phyloP scores from a whole-genome alignment of 306 rosid genomes.

The Sindora glabra region DNA sequence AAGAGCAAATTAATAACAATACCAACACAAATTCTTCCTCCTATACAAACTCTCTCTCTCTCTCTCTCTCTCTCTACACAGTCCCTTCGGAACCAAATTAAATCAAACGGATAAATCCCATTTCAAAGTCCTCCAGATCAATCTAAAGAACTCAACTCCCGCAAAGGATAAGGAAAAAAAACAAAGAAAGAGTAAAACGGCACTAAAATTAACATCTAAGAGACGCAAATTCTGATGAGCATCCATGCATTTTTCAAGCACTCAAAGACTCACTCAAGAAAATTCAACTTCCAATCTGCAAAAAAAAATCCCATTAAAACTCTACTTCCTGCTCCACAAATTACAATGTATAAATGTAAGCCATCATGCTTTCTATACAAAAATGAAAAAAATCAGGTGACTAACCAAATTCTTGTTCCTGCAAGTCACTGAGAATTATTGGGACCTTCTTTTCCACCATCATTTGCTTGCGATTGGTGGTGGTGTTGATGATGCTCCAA shows the following conservation, averaged over 20 bases:
- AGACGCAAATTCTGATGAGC: conserved; percentile 16
- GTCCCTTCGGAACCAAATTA: conserved; percentile 80
- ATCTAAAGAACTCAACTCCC: conserved; percentile 20
- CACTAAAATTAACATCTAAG: conserved; percentile 17
- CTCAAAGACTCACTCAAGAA: conserved; percentile 25
- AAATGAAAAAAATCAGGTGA: conserved; percentile 21
- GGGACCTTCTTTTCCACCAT: conserved; percentile 71
- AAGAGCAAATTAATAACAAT: conserved; percentile 24
- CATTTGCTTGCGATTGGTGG: conserved; percentile 28
- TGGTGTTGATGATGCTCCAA: conserved; percentile 47
- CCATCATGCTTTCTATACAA: neutral
- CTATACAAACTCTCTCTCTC: conserved; percentile 67
- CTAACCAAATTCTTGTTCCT: conserved; percentile 32
- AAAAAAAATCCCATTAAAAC: conserved; percentile 32
- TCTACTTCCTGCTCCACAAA: conserved; percentile 16
- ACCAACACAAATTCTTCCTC: conserved; percentile 48
- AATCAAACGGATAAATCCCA: conserved; percentile 38
- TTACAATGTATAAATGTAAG: neutral
- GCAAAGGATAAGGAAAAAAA: neutral
- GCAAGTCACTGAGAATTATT: conserved; percentile 46
- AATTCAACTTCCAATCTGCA: conserved; percentile 43
- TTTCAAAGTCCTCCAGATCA: conserved; percentile 25
- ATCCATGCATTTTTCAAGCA: conserved; percentile 24
- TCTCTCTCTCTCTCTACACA: conserved; percentile 14
- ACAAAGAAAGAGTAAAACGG: neutral